Percentiles rank a stretch among this genome's conserved stretches.
Evolutionary conservation across 495 filamentous ascomycete species (phyloP).

Genomic region (Neurospora discreta): DNA sequence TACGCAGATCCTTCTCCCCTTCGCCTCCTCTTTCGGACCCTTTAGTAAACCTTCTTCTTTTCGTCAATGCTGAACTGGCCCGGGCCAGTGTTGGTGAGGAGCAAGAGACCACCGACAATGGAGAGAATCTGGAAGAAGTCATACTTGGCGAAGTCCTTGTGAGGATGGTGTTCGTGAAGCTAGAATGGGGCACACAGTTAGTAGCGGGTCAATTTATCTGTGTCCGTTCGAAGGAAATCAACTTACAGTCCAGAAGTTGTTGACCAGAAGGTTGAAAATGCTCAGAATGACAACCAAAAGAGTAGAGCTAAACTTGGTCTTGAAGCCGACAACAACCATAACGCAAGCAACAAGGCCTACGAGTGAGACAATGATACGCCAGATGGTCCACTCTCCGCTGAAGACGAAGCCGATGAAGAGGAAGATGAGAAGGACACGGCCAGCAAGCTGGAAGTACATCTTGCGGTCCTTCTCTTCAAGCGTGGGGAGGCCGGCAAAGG

Average conservation of each 20-base stretch:
- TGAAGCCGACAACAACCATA: conserved; percentile 99
- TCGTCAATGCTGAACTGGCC: conserved; percentile 97
- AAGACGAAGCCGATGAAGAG: conserved; percentile 95
- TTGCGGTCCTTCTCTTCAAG: conserved; percentile 98
- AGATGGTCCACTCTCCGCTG: conserved; percentile 81
- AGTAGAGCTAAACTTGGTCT: conserved; percentile 96
- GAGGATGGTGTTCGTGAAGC: conserved; percentile 96
- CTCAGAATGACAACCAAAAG: conserved; percentile 89
- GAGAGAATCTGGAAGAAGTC: conserved; percentile 99
- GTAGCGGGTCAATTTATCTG: neutral
- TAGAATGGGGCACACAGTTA: conserved; percentile 25
- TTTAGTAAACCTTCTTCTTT: conserved; percentile 99
- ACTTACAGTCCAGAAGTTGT: conserved; percentile 99
- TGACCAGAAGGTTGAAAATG: conserved; percentile 91
- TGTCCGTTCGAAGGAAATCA: conserved; percentile 8
- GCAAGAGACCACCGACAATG: conserved; percentile 90
- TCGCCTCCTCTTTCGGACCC: neutral
- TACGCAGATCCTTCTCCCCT: neutral
- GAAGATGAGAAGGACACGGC: conserved; percentile 92
- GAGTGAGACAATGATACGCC: conserved; percentile 68
- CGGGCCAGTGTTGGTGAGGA: conserved; percentile 96
- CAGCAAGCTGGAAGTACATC: conserved; percentile 99
- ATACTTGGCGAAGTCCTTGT: conserved; percentile 99
- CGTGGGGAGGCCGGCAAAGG: conserved; percentile 84
- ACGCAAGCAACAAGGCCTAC: conserved; percentile 85